Evolutionary conservation across 805 yeast genomes (phyloP).

Genomic region (Dipodascus geniculatus): DNA sequence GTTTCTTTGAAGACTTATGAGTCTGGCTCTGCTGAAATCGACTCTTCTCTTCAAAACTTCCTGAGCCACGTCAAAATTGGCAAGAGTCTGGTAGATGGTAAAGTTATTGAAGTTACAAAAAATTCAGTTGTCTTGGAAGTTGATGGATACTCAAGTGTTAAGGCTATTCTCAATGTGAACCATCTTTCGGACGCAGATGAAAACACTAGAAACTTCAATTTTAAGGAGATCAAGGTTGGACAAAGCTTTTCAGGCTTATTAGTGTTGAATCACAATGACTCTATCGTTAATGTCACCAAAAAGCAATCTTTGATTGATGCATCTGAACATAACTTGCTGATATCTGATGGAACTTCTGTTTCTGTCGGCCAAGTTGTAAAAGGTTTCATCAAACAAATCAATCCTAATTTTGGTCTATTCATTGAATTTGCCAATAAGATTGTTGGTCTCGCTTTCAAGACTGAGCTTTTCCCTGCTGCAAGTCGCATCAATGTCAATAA

Average conservation of each 20-base stretch:
- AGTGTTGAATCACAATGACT: constrained; percentile 53
- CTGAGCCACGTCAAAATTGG: constrained; percentile 29
- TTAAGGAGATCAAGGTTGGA: constrained; percentile 57
- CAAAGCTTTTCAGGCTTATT: constrained; percentile 42
- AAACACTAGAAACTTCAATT: constrained; percentile 46
- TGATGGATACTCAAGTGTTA: constrained; percentile 40
- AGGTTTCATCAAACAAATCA: constrained; percentile 71
- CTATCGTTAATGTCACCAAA: constrained; percentile 47
- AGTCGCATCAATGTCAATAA: constrained; percentile 14
- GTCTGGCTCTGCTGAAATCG: neutral
- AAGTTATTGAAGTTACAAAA: constrained; percentile 62
- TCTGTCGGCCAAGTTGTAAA: constrained; percentile 16
- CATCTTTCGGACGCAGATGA: constrained; percentile 66
- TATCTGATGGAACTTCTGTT: constrained; percentile 45
- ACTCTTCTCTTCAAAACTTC: constrained; percentile 10
- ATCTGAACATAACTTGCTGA: constrained; percentile 43
- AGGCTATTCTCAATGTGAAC: constrained; percentile 65
- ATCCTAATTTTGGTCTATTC: constrained; percentile 63
- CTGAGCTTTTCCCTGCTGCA: constrained; percentile 40
- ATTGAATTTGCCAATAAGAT: constrained; percentile 70
- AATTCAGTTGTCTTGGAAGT: constrained; percentile 61
- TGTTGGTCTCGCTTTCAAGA: constrained; percentile 73
- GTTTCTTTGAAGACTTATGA: constrained; percentile 49
- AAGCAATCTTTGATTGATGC: constrained; percentile 59
- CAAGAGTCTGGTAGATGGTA: constrained; percentile 43